These are phyloP conservation scores for Arthrobotrys conoides DNA, from an alignment of 2,329 filamentous ascomycete species.

Conservation along the genomic window DNA sequence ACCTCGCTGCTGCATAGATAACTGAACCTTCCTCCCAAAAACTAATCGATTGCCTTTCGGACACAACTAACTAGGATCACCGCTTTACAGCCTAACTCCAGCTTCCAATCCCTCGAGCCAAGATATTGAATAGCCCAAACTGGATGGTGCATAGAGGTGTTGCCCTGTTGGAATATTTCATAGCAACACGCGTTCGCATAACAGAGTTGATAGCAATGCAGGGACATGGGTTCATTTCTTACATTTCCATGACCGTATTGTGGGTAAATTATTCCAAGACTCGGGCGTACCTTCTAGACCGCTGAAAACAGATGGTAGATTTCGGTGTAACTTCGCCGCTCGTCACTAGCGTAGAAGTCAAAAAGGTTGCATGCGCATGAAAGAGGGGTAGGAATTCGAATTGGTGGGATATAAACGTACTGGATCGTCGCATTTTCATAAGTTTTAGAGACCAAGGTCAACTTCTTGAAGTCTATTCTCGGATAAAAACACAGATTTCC, in stretches of 20 bases:
- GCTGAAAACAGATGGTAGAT: constrained; percentile 26
- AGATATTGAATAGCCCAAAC: constrained; percentile 34
- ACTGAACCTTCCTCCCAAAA: constrained; percentile 28
- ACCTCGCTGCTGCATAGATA: constrained; percentile 9
- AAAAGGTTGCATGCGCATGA: constrained; percentile 13
- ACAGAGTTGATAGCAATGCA: constrained; percentile 27
- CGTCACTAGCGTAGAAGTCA: constrained; percentile 12
- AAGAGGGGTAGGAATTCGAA: constrained; percentile 1
- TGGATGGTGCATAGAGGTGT: constrained; percentile 36
- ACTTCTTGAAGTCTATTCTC: constrained; percentile 2
- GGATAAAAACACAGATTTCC: background rate
- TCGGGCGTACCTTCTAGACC: constrained; percentile 10
- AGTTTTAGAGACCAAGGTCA: constrained; percentile 4
- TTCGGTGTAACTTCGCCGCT: constrained; percentile 25
- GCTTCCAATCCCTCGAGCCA: constrained; percentile 40
- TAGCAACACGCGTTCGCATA: constrained; percentile 30
- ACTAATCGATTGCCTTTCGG: constrained; percentile 30
- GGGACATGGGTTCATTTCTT: constrained; percentile 28
- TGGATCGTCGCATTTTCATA: constrained; percentile 37
- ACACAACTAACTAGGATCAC: background rate
- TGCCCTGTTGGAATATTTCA: constrained; percentile 32
- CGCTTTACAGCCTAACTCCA: constrained; percentile 6
- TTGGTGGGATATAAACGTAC: constrained; percentile 43
- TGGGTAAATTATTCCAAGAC: constrained; percentile 23
- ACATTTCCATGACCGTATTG: constrained; percentile 32